A percentile compares a stretch with the other conserved stretches of the same genome.
phyloP scores from a whole-genome alignment of 202 grass and related monocot genomes.

The Schoenoplectus tabernaemontani region DNA sequence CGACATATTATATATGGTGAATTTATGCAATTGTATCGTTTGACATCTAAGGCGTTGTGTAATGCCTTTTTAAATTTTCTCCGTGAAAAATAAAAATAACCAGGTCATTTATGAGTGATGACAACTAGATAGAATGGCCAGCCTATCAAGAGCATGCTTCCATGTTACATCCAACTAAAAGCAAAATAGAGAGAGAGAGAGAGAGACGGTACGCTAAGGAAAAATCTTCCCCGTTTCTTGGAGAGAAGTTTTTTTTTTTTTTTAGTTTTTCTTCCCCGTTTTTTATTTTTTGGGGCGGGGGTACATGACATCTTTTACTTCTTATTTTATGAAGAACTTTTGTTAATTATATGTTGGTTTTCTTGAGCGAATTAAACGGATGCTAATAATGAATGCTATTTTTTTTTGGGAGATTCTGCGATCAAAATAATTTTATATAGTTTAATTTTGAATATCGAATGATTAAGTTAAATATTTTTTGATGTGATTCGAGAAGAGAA shows the following conservation, averaged over 20 bases:
- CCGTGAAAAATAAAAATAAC: background rate
- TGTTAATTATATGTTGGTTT: background rate
- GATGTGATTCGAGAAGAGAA: no score
- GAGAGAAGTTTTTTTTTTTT: background rate
- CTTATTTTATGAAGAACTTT: background rate
- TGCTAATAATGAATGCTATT: background rate
- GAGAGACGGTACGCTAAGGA: background rate
- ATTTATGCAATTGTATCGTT: no score
- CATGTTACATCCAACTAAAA: background rate
- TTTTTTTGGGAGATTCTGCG: no score
- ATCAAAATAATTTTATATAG: no score
- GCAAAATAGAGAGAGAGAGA: background rate
- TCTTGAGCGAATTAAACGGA: background rate
- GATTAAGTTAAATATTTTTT: no score
- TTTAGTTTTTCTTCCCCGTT: background rate
- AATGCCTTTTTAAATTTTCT: no score
- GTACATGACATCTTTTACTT: background rate
- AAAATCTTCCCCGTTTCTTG: background rate
- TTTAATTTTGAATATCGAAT: no score
- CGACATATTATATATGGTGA: no score
- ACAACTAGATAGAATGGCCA: background rate
- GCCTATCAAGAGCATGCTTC: background rate
- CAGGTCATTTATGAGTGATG: background rate
- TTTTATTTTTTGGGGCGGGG: background rate
- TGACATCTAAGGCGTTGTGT: no score